Conservation (phyloP, 345 rosid genomes). For the Euphorbia pulcherrima region DNA sequence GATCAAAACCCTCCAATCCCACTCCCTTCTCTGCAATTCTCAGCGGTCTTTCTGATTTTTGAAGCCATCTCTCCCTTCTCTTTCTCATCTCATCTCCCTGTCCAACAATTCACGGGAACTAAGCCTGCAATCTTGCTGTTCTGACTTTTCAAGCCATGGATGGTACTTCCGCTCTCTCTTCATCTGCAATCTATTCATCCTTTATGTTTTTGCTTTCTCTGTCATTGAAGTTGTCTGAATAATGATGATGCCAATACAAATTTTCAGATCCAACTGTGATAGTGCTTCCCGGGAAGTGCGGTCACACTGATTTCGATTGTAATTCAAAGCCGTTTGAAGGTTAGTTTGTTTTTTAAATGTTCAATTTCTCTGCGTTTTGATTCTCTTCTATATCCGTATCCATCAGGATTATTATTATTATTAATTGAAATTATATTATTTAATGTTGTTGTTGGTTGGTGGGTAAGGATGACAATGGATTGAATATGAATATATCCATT, state of each 20-base stretch:
- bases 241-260: neutral
- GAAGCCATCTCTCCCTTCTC: too few relatives aligned
- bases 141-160: slow-evolving; percentile 32
- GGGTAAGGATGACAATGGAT: neutral
- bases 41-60: too few relatives aligned
- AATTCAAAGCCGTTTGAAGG: slow-evolving; percentile 27
- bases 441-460: too few relatives aligned
- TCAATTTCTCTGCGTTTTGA: neutral
- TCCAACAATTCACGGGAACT: neutral
- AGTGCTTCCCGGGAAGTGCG: slow-evolving; percentile 3
- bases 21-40: slow-evolving; percentile 11
- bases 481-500: neutral
- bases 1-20: slow-evolving; percentile 31
- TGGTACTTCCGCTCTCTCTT: too few relatives aligned
- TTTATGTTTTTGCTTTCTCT: neutral
- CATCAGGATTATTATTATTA: too few relatives aligned
- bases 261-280: slow-evolving; percentile 26
- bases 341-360: neutral
- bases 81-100: too few relatives aligned
- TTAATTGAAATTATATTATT: too few relatives aligned
- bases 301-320: neutral
- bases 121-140: neutral
- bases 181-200: neutral
- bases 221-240: neutral
- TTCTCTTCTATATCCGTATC: neutral